These are phyloP conservation scores for Gentiana straminea DNA, from an alignment of 257 asterid species.

Conservation along the genomic window DNA sequence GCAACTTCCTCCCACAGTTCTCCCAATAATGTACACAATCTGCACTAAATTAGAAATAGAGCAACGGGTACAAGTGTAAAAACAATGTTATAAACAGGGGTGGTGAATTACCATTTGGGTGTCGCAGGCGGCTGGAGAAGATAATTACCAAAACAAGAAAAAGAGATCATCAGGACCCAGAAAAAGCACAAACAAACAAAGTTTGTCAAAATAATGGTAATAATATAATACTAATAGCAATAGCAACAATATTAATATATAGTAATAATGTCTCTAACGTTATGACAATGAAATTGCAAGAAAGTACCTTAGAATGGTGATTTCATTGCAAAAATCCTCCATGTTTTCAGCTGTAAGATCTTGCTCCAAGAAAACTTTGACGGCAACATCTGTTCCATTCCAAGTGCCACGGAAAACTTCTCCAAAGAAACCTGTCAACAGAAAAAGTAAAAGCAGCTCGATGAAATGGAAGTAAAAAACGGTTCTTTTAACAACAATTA, in stretches of 20 bases:
- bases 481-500: too few relatives aligned
- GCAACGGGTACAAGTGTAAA: slow-evolving; percentile 3
- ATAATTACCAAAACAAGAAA: slow-evolving; percentile 20
- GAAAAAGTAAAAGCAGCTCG: not conserved
- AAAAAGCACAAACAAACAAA: slow-evolving; percentile 9
- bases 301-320: slow-evolving; percentile 78
- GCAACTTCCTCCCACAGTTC: too few relatives aligned
- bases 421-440: slow-evolving; percentile 74
- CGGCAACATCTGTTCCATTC: slow-evolving; percentile 98
- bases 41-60: not conserved
- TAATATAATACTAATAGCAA: not conserved
- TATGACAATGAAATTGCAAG: not conserved
- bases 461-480: too few relatives aligned
- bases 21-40: too few relatives aligned
- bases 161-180: slow-evolving; percentile 23
- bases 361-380: slow-evolving; percentile 95
- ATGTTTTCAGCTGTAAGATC: slow-evolving; percentile 97
- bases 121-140: slow-evolving; percentile 87
- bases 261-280: too few relatives aligned
- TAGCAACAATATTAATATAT: too few relatives aligned
- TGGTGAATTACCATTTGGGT: slow-evolving; percentile 81
- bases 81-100: slow-evolving; percentile 11
- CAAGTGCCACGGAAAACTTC: slow-evolving; percentile 97
- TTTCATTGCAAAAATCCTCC: slow-evolving; percentile 99
- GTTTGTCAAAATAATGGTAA: not conserved